Evolutionary conservation across 768 basidiomycete genomes (phyloP).

Genomic region (Mycena olivaceomarginata): DNA sequence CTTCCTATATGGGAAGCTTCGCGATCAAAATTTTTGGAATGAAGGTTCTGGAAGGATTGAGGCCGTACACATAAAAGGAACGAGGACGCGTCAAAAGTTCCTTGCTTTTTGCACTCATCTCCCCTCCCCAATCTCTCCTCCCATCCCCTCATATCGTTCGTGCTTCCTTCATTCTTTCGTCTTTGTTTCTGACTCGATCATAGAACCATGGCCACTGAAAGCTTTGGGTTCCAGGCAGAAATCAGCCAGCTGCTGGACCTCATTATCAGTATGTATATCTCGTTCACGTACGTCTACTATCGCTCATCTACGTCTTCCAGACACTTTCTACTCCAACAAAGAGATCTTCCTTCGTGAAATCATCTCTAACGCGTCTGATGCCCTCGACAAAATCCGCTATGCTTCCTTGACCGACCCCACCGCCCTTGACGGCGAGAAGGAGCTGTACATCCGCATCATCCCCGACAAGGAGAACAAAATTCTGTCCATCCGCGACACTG

Average conservation of each 20-base stretch:
- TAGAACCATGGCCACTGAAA: constrained; percentile 83
- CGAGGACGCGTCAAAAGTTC: constrained; percentile 25
- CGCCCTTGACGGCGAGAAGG: constrained; percentile 92
- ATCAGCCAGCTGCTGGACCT: constrained; percentile 99
- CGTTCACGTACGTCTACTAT: constrained; percentile 25
- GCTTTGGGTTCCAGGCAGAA: constrained; percentile 99
- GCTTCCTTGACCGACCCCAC: constrained; percentile 95
- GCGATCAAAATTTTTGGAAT: not conserved
- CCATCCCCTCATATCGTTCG: constrained; percentile 34
- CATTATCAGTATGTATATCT: constrained; percentile 90
- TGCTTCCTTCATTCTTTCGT: constrained; percentile 45
- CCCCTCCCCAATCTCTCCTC: constrained; percentile 46
- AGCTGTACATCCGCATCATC: constrained; percentile 94
- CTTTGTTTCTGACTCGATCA: constrained; percentile 33
- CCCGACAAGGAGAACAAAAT: constrained; percentile 98
- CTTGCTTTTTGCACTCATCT: constrained; percentile 44
- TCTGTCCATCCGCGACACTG: constrained; percentile 94
- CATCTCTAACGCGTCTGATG: constrained; percentile 98
- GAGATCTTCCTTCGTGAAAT: constrained; percentile 99
- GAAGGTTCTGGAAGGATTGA: constrained; percentile 62
- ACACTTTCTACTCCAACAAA: constrained; percentile 99
- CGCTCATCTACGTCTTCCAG: constrained; percentile 58
- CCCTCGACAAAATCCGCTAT: constrained; percentile 99
- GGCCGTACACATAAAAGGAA: constrained; percentile 21
- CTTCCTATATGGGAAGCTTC: not conserved